These are phyloP conservation scores for Wickerhamomyces sydowiorum DNA, from an alignment of 805 yeast species.

Conservation along the genomic window DNA sequence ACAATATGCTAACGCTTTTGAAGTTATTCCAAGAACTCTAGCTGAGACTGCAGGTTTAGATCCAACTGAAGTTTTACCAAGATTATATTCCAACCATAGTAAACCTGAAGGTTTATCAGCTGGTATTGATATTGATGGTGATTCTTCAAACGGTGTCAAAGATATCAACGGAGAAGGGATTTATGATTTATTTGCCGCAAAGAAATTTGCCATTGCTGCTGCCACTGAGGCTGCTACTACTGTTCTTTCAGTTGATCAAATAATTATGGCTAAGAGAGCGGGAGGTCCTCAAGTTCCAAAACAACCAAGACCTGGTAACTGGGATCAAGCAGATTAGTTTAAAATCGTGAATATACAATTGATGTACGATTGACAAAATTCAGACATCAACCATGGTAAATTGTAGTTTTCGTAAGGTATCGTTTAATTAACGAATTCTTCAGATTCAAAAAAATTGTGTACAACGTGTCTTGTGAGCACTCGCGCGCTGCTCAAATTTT, in stretches of 20 bases:
- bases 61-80: constrained; percentile 82
- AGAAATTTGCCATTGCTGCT: constrained; percentile 81
- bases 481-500: too few species aligned
- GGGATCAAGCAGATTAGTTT: constrained; percentile 85
- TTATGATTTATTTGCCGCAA: constrained; percentile 73
- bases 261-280: constrained; percentile 97
- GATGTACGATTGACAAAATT: too few species aligned
- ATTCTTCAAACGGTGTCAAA: constrained; percentile 56
- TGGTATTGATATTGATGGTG: constrained; percentile 81
- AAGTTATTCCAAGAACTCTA: constrained; percentile 84
- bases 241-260: constrained; percentile 88
- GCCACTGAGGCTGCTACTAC: constrained; percentile 96
- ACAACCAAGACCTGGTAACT: constrained; percentile 85
- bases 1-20: constrained; percentile 90
- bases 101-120: constrained; percentile 32
- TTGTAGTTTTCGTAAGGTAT: too few species aligned
- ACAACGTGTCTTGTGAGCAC: too few species aligned
- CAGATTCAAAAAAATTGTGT: too few species aligned
- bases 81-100: constrained; percentile 84
- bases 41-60: constrained; percentile 95
- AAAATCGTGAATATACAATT: not conserved
- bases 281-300: constrained; percentile 94
- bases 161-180: constrained; percentile 69
- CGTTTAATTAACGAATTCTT: too few species aligned
- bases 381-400: too few species aligned